Base-by-base conservation (phyloP, 2,329 filamentous ascomycete genomes). In the Lomentospora prolificans region DNA sequence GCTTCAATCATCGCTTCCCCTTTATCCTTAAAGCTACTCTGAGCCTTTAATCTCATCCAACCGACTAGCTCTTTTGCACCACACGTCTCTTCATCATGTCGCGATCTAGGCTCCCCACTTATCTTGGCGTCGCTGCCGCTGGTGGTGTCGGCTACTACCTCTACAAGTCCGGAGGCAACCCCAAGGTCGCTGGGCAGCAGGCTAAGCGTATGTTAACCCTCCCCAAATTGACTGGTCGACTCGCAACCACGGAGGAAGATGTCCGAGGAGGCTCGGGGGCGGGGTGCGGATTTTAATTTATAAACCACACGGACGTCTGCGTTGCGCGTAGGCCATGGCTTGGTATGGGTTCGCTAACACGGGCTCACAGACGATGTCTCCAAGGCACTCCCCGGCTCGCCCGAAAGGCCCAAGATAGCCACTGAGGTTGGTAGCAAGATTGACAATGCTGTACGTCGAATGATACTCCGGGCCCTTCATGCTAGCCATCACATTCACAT, bases 141-240 rank as follows among this genome's bases (percentile, higher is more conserved):
- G 82, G 81, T 64, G 86, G 84, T 61, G 75, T 84, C 57, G 90
- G 87, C 46, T 97, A 96, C 79, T 97, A 97, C 76, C 80, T 97
- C 60, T 99, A 95, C 78, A 78, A 74, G 53, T 87, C 91, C 14
- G 92, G 92, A 59, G 91, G 92, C 57, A 81, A 84, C 69, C 79
- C 89, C 53, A 89, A 87, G 71, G 83, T 80, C 52, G 92, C 91
- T n/a, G 83, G 90, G 79, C 88, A 92, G 77, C 78, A 94, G 33
- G 41, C 88, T 62, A 88, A 96, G 76, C 81, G 92, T 96, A 74
- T 50, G 84, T 60, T 10, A 10, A 12, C 46, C 30, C 55, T 51
- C 67, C 61, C 53, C 48, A 27, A 14, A 44, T 39, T 46, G 28
- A 44, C 14, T 19, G 12, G 4, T 41, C n/a, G 31, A 14, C 19